Conservation (phyloP, 352 stramenopile species). For the Phytophthora hybrid region DNA sequence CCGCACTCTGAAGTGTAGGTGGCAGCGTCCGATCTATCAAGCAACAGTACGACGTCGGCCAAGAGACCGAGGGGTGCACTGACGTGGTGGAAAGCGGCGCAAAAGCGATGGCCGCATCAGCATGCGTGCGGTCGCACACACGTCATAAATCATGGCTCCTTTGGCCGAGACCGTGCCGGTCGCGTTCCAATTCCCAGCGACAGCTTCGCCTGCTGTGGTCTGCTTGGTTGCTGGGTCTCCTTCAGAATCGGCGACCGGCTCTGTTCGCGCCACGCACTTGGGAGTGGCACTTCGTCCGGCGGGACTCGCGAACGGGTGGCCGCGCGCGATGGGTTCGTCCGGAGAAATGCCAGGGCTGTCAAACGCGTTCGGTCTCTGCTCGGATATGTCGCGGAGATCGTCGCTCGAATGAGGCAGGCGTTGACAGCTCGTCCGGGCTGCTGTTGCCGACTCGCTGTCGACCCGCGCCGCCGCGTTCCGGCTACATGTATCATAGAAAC, state of each 20-base stretch:
- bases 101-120: constrained; percentile 18
- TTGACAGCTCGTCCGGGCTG: constrained; percentile 18
- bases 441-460: neutral
- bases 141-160: constrained; percentile 21
- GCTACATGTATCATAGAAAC: constrained; percentile 1
- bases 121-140: constrained; percentile 15
- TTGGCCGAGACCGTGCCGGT: neutral
- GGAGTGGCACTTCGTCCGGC: constrained; percentile 18
- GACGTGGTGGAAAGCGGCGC: constrained; percentile 28
- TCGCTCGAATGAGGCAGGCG: neutral
- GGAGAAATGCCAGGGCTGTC: constrained; percentile 7
- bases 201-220: neutral
- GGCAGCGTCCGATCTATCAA: constrained; percentile 11
- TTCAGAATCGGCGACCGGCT: constrained; percentile 34
- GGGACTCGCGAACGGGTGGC: constrained; percentile 15
- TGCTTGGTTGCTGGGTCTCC: constrained; percentile 27
- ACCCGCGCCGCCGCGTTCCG: constrained; percentile 5
- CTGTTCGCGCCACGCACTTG: constrained; percentile 26
- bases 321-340: constrained; percentile 17
- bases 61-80: constrained; percentile 27
- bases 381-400: constrained; percentile 13
- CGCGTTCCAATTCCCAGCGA: constrained; percentile 13
- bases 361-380: constrained; percentile 11
- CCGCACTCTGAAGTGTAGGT: constrained; percentile 25
- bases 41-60: neutral